Conservation (phyloP, 2,329 filamentous ascomycete species). For the Annulohypoxylon truncatum region DNA sequence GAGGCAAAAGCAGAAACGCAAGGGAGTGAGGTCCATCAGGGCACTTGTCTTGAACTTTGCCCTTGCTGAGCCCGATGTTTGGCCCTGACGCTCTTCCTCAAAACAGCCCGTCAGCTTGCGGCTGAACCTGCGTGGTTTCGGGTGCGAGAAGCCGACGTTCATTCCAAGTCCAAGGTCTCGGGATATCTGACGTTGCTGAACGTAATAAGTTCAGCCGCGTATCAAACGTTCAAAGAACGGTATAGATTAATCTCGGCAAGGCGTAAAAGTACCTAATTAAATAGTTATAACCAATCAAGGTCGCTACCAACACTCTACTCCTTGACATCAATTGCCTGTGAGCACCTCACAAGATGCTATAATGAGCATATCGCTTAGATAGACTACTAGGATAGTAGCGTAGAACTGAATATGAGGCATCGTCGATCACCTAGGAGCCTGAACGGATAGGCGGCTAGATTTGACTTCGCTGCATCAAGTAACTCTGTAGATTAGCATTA, state of each 20-base stretch:
- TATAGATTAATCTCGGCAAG: not conserved
- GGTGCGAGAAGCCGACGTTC: slow-evolving; percentile 2
- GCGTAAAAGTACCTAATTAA: slow-evolving; percentile 9
- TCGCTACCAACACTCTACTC: not conserved
- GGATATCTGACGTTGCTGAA: slow-evolving; percentile 7
- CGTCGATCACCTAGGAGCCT: not conserved
- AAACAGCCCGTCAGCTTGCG: not conserved
- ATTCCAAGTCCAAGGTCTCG: slow-evolving; percentile 31
- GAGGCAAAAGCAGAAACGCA: not conserved
- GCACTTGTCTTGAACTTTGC: not conserved
- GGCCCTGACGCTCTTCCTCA: slow-evolving; percentile 8
- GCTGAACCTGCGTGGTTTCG: slow-evolving; percentile 10
- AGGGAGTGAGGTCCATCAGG: slow-evolving; percentile 1
- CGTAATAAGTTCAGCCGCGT: slow-evolving; percentile 1
- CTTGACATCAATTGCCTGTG: not conserved
- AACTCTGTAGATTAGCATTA: not conserved
- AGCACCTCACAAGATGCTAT: not conserved
- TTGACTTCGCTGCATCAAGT: slow-evolving; percentile 3
- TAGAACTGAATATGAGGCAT: not conserved
- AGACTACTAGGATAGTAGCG: not conserved
- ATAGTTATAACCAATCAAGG: not conserved
- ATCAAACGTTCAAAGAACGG: not conserved
- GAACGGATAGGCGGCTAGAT: not conserved
- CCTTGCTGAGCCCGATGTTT: slow-evolving; percentile 17
- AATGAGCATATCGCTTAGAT: slow-evolving; percentile 1